Evolutionary conservation across 1,139 yeast genomes (phyloP), one percentile per base, ranked within the genome.

Genomic region (Blastobotrys elegans): DNA sequence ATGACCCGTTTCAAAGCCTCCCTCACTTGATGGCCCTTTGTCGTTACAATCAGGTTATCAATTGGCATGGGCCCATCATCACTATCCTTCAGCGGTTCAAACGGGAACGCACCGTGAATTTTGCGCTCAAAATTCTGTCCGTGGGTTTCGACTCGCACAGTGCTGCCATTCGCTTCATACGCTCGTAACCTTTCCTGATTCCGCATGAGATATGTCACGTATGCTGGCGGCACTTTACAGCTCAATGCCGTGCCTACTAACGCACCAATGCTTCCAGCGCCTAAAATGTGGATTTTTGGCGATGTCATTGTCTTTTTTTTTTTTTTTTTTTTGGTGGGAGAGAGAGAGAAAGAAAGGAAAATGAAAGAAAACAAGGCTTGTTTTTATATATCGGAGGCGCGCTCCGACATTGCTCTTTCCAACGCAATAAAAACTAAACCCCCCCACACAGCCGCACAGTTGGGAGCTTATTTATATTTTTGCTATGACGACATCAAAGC

Each of bases 11-110:
- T 55, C 18, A 85, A 53, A 1, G 84, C 84, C 3, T 59, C 50
- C 14, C 65, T 66, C 0, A 79, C 73, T 35, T 75, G 82, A 54
- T 79, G 76, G 0, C 86, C 75, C 63, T 85, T 86, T 8, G 92
- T 83, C 27, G 82, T 66, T 14, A 84, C 69, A 2, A 84, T 67
- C 53, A 84, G 61, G 57, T 82, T 77, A 1, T 73, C 72, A 11
- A 84, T 77, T 2, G 56, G 52, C 3, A 49, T 38, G 2, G 34
- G 38, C 13, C 14, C 32, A 37, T 39, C 46, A 21, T 42, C 38
- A 35, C 42, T 35, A 6, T 24, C n/a, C 5, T 31, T 11, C 24
- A 40, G 38, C 13, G 27, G n/a, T 8, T 29, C 44, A 43, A 16
- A 36, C 5, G 52, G 54, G 31, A 34, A 36, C 20, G 40, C 44